Evolutionary conservation across 2,329 filamentous ascomycete species (phyloP).

Genomic region (Alternaria panax): DNA sequence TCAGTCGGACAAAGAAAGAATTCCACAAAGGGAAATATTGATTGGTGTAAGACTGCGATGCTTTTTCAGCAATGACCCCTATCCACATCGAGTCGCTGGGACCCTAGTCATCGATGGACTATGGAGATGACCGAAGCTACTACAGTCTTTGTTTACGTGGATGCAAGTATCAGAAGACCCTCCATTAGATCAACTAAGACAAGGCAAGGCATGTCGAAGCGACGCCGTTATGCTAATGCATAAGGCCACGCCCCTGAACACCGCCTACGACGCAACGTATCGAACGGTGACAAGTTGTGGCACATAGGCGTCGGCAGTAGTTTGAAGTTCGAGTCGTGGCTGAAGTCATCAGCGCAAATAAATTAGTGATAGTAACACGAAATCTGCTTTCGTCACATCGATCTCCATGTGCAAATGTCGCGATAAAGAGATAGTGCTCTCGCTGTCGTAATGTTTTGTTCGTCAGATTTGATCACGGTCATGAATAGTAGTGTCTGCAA

Average conservation of each 20-base stretch:
- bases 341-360: background rate
- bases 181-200: background rate
- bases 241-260: background rate
- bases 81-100: background rate
- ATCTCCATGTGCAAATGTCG: background rate
- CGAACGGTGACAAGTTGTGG: background rate
- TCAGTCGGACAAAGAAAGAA: background rate
- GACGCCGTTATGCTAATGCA: background rate
- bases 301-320: background rate
- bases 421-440: background rate
- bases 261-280: background rate
- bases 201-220: background rate
- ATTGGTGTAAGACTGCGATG: background rate
- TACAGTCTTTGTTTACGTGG: background rate
- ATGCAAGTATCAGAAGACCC: background rate
- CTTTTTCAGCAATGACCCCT: background rate
- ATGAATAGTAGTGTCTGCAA: no score
- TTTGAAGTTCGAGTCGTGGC: background rate
- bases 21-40: rapidly evolving
- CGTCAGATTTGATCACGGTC: background rate
- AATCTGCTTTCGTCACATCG: background rate
- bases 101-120: background rate
- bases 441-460: background rate
- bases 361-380: background rate
- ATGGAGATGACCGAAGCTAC: rapidly evolving